Conservation (phyloP, 345 rosid species). For the Populus tremula region DNA sequence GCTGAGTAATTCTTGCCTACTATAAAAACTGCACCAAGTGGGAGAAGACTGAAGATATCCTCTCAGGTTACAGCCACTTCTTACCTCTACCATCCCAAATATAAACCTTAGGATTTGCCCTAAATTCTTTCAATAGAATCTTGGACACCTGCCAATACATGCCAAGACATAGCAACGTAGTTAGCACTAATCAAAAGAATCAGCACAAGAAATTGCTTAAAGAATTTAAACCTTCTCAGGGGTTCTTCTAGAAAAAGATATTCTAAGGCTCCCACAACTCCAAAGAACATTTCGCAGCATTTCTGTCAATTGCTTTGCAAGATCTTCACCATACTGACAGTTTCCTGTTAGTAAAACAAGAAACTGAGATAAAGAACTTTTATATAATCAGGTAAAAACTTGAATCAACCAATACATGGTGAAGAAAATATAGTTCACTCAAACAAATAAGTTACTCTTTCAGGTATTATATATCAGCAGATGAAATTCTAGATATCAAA, state of each 20-base stretch:
- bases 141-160: constrained; percentile 19
- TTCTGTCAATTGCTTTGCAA: constrained; percentile 19
- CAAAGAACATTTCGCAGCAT: constrained; percentile 30
- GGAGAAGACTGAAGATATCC: background rate
- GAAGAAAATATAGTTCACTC: background rate
- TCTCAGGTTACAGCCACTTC: background rate
- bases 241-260: constrained; percentile 35
- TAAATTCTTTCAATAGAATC: constrained; percentile 16
- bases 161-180: background rate
- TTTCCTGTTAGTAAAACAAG: constrained; percentile 10
- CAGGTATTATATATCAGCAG: background rate
- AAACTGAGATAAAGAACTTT: background rate
- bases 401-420: background rate
- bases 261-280: constrained; percentile 34
- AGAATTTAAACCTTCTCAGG: constrained; percentile 21
- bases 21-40: background rate
- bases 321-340: constrained; percentile 29
- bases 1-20: background rate
- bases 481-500: background rate
- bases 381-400: background rate
- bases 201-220: background rate
- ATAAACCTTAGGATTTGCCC: constrained; percentile 21
- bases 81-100: constrained; percentile 38
- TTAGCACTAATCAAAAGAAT: constrained; percentile 2
- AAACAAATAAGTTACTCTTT: background rate